Percentiles rank a stretch among this genome's conserved stretches.
Evolutionary conservation across 2,329 filamentous ascomycete genomes (phyloP).

Genomic region (Fusarium sp.): DNA sequence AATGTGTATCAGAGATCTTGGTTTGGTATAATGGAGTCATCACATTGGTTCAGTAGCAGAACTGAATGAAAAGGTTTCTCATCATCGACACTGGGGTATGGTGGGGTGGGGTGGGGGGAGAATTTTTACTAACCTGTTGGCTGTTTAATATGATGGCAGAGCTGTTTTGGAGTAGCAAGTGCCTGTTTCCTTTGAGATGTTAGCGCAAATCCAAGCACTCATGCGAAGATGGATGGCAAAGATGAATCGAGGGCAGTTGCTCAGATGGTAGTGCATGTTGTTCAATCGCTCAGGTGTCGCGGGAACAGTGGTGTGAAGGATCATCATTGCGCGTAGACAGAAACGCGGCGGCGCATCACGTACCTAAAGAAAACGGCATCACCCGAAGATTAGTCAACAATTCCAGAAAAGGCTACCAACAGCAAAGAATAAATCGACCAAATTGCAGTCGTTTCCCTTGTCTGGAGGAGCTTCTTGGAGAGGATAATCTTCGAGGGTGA

Average conservation of each 20-base stretch:
- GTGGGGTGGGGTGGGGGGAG: neutral
- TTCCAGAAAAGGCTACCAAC: neutral
- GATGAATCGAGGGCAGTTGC: constrained; percentile 26
- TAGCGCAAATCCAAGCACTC: neutral
- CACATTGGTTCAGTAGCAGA: constrained; percentile 79
- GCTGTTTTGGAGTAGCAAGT: constrained; percentile 2
- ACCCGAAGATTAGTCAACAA: neutral
- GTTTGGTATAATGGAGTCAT: constrained; percentile 76
- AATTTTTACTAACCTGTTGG: constrained; percentile 24
- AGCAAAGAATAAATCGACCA: neutral
- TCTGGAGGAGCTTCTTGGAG: neutral
- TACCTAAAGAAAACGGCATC: constrained; percentile 39
- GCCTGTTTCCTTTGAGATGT: constrained; percentile 6
- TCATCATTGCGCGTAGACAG: constrained; percentile 61
- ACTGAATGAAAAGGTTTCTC: constrained; percentile 74
- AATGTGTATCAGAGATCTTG: constrained; percentile 65
- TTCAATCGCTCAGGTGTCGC: constrained; percentile 72
- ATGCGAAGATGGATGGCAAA: neutral
- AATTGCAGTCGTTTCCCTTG: constrained; percentile 1
- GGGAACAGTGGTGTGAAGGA: constrained; percentile 68
- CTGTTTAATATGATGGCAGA: neutral
- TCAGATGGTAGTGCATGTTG: constrained; percentile 85
- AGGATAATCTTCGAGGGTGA: constrained; percentile 18
- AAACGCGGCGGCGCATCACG: constrained; percentile 23
- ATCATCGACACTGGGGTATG: constrained; percentile 63